Conservation (phyloP, 1,284 basidiomycete species). For the Apiotrichum siamense region DNA sequence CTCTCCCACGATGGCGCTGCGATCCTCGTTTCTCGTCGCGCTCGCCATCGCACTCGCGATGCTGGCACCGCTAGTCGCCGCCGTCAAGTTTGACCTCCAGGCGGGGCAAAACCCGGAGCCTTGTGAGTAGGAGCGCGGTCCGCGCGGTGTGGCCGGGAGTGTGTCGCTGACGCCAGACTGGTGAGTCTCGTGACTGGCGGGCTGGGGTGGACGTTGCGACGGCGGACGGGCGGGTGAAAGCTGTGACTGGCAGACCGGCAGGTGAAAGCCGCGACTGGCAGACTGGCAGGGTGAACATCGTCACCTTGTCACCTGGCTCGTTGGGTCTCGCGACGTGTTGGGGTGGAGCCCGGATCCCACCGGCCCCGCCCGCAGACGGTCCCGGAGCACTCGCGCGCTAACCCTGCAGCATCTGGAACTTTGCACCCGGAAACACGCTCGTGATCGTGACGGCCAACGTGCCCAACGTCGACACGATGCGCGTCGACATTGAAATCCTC, state of each 20-base stretch:
- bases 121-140: constrained; percentile 42
- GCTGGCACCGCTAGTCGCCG: constrained; percentile 36
- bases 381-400: no score
- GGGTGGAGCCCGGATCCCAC: no score
- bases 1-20: constrained; percentile 13
- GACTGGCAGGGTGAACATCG: no score
- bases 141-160: background rate
- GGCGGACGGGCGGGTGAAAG: background rate
- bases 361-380: no score
- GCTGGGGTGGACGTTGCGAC: no score
- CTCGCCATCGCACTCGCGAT: constrained; percentile 16
- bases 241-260: no score
- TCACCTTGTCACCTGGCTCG: no score
- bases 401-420: constrained; percentile 76
- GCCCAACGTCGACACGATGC: constrained; percentile 62
- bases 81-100: constrained; percentile 78
- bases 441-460: constrained; percentile 94
- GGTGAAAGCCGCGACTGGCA: no score
- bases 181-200: no score
- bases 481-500: constrained; percentile 87
- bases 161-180: constrained; percentile 30
- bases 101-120: constrained; percentile 61
- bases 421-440: constrained; percentile 74
- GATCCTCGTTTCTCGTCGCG: constrained; percentile 13
- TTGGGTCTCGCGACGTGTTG: no score